Conservation (phyloP, 371 early-diverging fungal genomes). For the Batkoa obscura region DNA sequence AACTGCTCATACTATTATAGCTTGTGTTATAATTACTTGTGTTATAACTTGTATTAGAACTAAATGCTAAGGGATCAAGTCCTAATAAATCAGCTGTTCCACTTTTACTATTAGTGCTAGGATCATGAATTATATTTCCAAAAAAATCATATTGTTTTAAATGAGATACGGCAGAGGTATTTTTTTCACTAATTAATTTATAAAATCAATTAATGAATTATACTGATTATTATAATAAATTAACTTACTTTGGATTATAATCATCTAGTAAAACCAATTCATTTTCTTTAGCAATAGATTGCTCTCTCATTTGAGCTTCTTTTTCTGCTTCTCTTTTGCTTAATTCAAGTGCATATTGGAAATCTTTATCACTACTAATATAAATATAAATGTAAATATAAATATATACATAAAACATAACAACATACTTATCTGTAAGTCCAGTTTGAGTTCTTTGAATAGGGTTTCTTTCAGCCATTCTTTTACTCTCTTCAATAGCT, state of each 20-base stretch:
- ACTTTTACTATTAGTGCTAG: neutral
- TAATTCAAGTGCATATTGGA: conserved; percentile 35
- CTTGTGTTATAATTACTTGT: neutral
- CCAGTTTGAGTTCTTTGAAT: conserved; percentile 16
- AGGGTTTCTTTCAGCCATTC: conserved; percentile 30
- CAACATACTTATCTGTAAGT: conserved; percentile 10
- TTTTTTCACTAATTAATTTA: neutral
- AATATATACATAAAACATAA: neutral
- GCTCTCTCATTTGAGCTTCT: conserved; percentile 23
- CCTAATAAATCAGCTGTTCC: neutral
- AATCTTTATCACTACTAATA: conserved; percentile 24
- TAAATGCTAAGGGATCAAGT: conserved; percentile 5
- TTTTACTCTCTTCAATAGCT: conserved; percentile 71
- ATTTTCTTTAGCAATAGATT: conserved; percentile 11
- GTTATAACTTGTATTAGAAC: neutral
- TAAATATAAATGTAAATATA: neutral
- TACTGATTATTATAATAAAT: neutral
- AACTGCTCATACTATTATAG: neutral
- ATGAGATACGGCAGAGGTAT: neutral
- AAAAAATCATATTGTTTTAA: conserved; percentile 5
- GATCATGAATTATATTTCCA: conserved; percentile 5
- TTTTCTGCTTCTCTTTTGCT: conserved; percentile 33
- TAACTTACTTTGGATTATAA: conserved; percentile 6
- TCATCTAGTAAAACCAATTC: conserved; percentile 7
- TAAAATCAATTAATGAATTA: no score